Conservation (phyloP, 2,329 filamentous ascomycete species). For the Paecilomyces variotii region DNA sequence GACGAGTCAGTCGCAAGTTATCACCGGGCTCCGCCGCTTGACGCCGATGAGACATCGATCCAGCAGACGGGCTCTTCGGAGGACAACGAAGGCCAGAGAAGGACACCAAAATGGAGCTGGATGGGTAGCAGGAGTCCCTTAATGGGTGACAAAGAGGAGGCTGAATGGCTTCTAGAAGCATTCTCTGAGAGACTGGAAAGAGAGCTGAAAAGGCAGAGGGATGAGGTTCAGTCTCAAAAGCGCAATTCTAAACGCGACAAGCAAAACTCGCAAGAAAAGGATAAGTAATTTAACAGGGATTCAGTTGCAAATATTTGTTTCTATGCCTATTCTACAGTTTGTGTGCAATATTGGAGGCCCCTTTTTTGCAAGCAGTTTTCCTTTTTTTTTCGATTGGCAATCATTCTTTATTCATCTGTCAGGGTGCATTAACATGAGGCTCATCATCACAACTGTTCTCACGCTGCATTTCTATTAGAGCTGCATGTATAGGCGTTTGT, state of each 20-base stretch:
- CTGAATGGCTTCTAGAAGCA: constrained; percentile 35
- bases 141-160: constrained; percentile 34
- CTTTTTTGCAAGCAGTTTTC: no score
- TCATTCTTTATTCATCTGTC: no score
- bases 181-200: constrained; percentile 31
- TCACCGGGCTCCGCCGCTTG: constrained; percentile 15
- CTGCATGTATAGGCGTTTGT: no score
- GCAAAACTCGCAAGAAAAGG: neutral
- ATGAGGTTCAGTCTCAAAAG: constrained; percentile 7
- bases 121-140: constrained; percentile 31
- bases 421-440: no score
- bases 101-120: constrained; percentile 30
- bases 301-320: neutral
- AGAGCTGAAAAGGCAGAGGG: constrained; percentile 25
- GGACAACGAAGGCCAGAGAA: constrained; percentile 2
- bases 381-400: no score
- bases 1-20: constrained; percentile 31
- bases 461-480: no score
- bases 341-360: no score
- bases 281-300: neutral
- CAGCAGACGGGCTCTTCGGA: constrained; percentile 3
- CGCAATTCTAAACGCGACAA: neutral
- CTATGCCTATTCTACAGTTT: neutral
- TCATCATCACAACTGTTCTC: no score
- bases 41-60: neutral